Evolutionary conservation across 2,329 filamentous ascomycete species (phyloP).

Genomic region (Sporothrix dimorphospora): DNA sequence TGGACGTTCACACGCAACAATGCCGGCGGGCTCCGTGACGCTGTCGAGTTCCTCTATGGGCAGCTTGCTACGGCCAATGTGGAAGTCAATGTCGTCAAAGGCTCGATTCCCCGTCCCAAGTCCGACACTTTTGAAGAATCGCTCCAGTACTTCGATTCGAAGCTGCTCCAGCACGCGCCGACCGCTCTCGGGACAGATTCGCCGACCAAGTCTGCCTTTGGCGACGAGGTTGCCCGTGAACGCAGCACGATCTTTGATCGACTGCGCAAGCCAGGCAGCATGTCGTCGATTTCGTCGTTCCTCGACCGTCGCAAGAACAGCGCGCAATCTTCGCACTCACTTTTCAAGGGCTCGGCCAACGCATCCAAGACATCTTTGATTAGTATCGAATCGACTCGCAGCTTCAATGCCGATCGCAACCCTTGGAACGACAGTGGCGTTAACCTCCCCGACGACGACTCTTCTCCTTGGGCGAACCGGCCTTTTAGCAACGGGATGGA

Average conservation of each 20-base stretch:
- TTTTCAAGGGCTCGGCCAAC: conserved; percentile 92
- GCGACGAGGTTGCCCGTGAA: conserved; percentile 77
- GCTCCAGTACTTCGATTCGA: conserved; percentile 94
- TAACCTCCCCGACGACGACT: conserved; percentile 88
- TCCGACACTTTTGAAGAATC: conserved; percentile 99
- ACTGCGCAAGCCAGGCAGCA: conserved; percentile 91
- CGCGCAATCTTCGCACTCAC: conserved; percentile 76
- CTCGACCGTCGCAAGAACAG: conserved; percentile 94
- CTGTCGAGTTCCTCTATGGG: conserved; percentile 89
- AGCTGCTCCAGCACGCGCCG: conserved; percentile 90
- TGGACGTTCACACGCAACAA: conserved; percentile 96
- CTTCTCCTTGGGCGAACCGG: conserved; percentile 62
- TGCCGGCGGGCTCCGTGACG: conserved; percentile 90
- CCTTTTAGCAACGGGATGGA: conserved; percentile 68
- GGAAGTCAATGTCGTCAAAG: conserved; percentile 85
- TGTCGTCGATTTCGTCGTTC: conserved; percentile 94
- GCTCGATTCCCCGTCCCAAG: conserved; percentile 95
- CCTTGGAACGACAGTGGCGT: conserved; percentile 98
- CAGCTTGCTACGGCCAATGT: conserved; percentile 85
- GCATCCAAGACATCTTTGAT: conserved; percentile 94
- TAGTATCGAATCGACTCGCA: conserved; percentile 92
- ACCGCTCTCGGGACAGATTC: conserved; percentile 81
- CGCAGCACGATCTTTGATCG: conserved; percentile 86
- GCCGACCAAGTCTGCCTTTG: conserved; percentile 82
- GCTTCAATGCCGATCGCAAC: conserved; percentile 87